Base-by-base conservation (phyloP, 495 filamentous ascomycete genomes). In the Neurospora sp. region DNA sequence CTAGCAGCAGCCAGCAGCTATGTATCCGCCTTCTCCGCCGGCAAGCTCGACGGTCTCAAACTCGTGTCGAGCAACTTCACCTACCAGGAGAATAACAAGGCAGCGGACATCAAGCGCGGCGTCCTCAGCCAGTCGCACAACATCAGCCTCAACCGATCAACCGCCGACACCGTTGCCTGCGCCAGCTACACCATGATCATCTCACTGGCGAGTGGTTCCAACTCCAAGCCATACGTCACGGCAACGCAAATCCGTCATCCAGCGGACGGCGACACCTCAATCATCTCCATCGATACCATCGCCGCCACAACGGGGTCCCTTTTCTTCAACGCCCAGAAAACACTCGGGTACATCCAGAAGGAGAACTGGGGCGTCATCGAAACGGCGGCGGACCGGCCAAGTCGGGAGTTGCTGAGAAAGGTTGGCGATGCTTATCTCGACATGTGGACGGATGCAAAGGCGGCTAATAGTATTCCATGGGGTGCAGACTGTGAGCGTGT, bases 371-470 rank as follows among this genome's bases (percentile, higher is more conserved):
- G 70, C 5, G 73, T 78, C 6, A 72, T 85, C 18, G 42, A 68
- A 1, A 73, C 78, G 0, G 77, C 71, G 3, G 70, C 70, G 35
- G 71, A 76, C 18, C 75, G 80, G 2, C 77, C 77, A 2, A 76
- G 70, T 20, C 78, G 85, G 18, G 82, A 84, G 0, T 70, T 83
- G 72, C 79, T 86, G 39, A 82, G 81, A 73, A 77, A 81, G 35
- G 81, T 81, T 0, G 84, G 81, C 10, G 85, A 86, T 59, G 83
- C 80, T 3, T 86, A 86, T 69, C 77, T 86, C 2, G 85, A 86
- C 61, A 84, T 86, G 82, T 85, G 83, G 83, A 85, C 81, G 2
- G 83, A 84, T 77, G 76, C 78, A 0, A 82, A 77, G 39, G 85
- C 84, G 1, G 81, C 81, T 0, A 82, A 83, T 70, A 76, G 77